A percentile compares a stretch with the other conserved stretches of the same genome.
phyloP scores from a whole-genome alignment of 495 filamentous ascomycete genomes.

The Talaromyces wortmannii region DNA sequence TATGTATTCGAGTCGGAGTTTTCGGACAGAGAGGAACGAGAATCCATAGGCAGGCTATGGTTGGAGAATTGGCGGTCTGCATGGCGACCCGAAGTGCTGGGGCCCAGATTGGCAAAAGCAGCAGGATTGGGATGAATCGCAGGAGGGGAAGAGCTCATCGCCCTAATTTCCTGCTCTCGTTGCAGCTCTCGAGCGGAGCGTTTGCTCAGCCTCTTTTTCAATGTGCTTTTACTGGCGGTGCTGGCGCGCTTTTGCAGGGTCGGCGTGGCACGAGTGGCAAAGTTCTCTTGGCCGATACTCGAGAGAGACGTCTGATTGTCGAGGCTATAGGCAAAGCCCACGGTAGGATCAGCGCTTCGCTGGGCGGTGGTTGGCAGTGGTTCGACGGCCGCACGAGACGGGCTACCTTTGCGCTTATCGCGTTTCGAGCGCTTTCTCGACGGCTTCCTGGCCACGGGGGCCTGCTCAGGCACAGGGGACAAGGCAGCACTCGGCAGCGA shows the following conservation, averaged over 20 bases:
- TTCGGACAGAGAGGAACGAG: slow-evolving; percentile 66
- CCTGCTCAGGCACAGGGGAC: slow-evolving; percentile 6
- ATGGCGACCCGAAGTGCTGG: slow-evolving; percentile 49
- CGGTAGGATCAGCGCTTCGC: slow-evolving; percentile 25
- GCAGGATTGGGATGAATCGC: slow-evolving; percentile 55
- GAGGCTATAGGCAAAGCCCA: slow-evolving; percentile 38
- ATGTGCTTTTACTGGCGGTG: slow-evolving; percentile 39
- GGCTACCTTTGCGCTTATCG: slow-evolving; percentile 17
- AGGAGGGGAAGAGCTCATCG: slow-evolving; percentile 65
- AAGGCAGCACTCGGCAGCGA: slow-evolving; percentile 13
- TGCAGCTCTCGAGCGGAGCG: slow-evolving; percentile 64
- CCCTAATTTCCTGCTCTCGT: slow-evolving; percentile 77
- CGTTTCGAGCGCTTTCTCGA: slow-evolving; percentile 36
- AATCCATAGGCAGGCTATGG: slow-evolving; percentile 65
- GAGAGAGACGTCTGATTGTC: slow-evolving; percentile 31
- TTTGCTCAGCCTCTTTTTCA: slow-evolving; percentile 71
- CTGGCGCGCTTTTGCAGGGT: slow-evolving; percentile 56
- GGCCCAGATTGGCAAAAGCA: slow-evolving; percentile 43
- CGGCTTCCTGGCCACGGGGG: slow-evolving; percentile 26
- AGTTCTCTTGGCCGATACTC: slow-evolving; percentile 37
- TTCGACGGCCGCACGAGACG: not conserved
- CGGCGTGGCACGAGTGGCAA: slow-evolving; percentile 46
- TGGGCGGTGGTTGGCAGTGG: slow-evolving; percentile 8
- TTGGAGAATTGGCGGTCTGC: slow-evolving; percentile 55
- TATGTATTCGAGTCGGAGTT: slow-evolving; percentile 63